Conservation (phyloP, 2,329 filamentous ascomycete species). For the Fusarium globosum region DNA sequence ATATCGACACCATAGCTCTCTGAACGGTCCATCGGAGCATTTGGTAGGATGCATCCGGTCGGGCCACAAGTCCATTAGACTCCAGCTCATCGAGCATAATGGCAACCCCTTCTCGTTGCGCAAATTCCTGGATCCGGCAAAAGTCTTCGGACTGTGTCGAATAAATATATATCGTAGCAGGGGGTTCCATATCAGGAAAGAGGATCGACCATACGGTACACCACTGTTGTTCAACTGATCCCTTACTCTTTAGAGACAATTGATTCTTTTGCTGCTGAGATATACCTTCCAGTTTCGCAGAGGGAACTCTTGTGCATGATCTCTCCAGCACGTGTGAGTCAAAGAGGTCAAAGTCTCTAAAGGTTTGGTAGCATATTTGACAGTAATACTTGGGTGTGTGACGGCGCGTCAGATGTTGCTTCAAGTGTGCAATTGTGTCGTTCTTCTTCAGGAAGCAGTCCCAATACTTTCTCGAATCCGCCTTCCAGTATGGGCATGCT, state of each 20-base stretch:
- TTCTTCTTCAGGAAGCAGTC: background rate
- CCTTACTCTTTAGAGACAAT: background rate
- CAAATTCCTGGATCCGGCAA: background rate
- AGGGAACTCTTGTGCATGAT: background rate
- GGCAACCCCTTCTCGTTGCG: background rate
- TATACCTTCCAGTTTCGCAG: rapidly evolving
- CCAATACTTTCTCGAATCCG: background rate
- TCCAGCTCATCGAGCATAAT: background rate
- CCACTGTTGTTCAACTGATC: background rate
- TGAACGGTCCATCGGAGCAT: background rate
- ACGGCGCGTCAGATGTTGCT: background rate
- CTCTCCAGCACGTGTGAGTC: rapidly evolving
- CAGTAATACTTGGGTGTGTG: background rate
- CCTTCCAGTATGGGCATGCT: background rate
- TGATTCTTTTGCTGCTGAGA: background rate
- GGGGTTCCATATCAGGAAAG: rapidly evolving
- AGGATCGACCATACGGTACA: background rate
- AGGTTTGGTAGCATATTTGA: background rate
- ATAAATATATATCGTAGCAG: background rate
- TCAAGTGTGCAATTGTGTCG: background rate
- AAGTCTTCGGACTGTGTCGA: background rate
- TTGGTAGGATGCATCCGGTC: background rate
- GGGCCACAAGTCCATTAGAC: background rate
- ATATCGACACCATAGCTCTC: background rate
- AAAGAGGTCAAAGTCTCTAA: rapidly evolving